A percentile compares a stretch with the other conserved stretches of the same genome.
Conservation (phyloP, 805 yeast genomes). For the Lipomyces chichibuensis region DNA sequence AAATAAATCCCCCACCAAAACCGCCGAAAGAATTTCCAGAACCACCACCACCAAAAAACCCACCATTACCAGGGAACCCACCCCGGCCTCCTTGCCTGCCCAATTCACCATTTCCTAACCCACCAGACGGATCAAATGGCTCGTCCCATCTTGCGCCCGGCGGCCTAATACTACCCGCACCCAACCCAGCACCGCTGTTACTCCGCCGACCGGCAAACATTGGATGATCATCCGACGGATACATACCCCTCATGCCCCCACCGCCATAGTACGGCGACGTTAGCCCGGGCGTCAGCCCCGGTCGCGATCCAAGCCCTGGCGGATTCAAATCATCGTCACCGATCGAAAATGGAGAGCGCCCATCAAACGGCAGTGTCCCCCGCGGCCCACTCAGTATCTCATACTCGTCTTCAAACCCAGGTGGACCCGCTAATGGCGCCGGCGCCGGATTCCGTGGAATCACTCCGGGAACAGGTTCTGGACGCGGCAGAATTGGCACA, state of each 20-base stretch:
- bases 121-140: slow-evolving; percentile 38
- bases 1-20: slow-evolving; percentile 15
- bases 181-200: slow-evolving; percentile 23
- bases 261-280: slow-evolving; percentile 16
- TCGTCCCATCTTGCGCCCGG: slow-evolving; percentile 50
- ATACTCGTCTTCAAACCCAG: slow-evolving; percentile 53
- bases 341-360: slow-evolving; percentile 38
- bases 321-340: slow-evolving; percentile 49
- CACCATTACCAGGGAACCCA: not conserved
- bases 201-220: slow-evolving; percentile 36
- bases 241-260: slow-evolving; percentile 34
- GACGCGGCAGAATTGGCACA: not conserved
- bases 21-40: slow-evolving; percentile 29
- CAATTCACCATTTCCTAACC: slow-evolving; percentile 2
- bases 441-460: slow-evolving; percentile 17
- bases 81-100: slow-evolving; percentile 7
- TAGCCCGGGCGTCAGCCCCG: slow-evolving; percentile 42
- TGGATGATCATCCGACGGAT: slow-evolving; percentile 36
- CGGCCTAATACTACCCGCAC: slow-evolving; percentile 40
- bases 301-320: slow-evolving; percentile 46
- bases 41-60: slow-evolving; percentile 17
- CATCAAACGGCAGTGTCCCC: not conserved
- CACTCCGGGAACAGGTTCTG: slow-evolving; percentile 9
- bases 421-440: slow-evolving; percentile 42
- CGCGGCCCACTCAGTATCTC: slow-evolving; percentile 37